Evolutionary conservation across 352 stramenopile species (phyloP), one percentile per base, ranked within the genome.

Genomic region (Globisporangium carolinianum): DNA sequence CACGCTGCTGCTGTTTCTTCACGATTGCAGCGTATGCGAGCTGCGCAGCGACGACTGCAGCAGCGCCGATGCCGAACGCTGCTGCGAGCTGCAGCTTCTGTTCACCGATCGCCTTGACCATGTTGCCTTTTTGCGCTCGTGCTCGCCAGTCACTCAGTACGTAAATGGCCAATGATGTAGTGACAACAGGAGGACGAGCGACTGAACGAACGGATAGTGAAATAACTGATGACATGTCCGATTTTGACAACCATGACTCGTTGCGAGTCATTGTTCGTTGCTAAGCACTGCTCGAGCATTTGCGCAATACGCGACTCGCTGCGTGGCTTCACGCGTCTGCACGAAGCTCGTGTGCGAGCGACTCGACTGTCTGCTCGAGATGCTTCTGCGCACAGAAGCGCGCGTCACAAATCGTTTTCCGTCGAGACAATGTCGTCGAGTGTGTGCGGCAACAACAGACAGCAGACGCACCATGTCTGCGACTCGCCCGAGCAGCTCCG

Each of bases 61-160:
- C 75, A 5, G 73, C 76, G 63, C 81, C 81, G 38, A 76, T 68
- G 61, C 78, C 69, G 68, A 91, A 89, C 39, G 78, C 81, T 36
- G 67, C 72, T 2, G 61, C 69, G 53, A 91, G 60, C 53, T 69
- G 62, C 5, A 61, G 53, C 59, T 67, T 67, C 14, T 67, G 45
- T 42, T 61, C 47, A 10, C 53, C 56, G n/a, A 52, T 51, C 14
- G 60, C 65, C 72, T 82, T 83, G 52, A 87, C 79, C 77, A 89
- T 88, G 45, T 35, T 53, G 54, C 11, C 37, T 38, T 57, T 12
- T 47, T 43, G 54, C 47, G 48, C 42, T 50, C 36, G 37, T 47
- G 24, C 24, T 24, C 24, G 24, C 24, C 24, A 24, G 24, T 24
- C 47, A 24, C 12, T 49, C 39, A 51, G 32, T 39, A 35, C 51